These are phyloP conservation scores for Alectoria sarmentosa DNA, from an alignment of 495 filamentous ascomycete genomes.

Conservation along the genomic window DNA sequence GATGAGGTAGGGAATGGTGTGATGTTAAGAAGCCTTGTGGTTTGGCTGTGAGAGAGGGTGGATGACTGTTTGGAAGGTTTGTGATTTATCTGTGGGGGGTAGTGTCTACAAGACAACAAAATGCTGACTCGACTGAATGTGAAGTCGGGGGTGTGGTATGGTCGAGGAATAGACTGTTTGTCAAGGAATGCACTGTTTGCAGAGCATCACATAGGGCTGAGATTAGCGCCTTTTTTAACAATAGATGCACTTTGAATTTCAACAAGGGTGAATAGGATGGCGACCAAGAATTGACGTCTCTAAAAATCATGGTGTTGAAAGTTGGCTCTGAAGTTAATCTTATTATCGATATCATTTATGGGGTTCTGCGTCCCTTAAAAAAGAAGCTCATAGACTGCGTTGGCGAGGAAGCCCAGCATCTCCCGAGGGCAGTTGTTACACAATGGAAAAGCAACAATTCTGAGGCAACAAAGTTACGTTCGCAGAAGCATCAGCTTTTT, in stretches of 20 bases:
- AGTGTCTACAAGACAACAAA: neutral
- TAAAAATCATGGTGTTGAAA: neutral
- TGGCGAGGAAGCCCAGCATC: neutral
- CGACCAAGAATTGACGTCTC: neutral
- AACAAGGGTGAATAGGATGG: neutral
- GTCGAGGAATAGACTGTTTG: neutral
- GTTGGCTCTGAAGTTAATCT: neutral
- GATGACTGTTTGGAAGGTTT: neutral
- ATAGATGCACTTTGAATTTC: neutral
- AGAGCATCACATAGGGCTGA: slow-evolving; percentile 6
- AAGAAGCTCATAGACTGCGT: slow-evolving; percentile 1
- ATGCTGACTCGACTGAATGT: neutral
- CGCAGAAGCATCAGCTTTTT: neutral
- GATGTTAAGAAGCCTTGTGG: neutral
- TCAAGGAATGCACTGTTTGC: slow-evolving; percentile 8
- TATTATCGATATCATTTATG: neutral
- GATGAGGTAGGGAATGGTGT: neutral
- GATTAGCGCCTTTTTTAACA: slow-evolving; percentile 8
- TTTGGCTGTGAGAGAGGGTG: neutral
- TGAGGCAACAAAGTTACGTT: neutral
- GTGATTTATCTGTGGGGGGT: neutral
- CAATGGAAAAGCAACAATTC: neutral
- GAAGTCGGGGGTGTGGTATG: neutral
- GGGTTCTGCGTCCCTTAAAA: neutral
- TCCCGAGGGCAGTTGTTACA: neutral